Evolutionary conservation across 2,329 filamentous ascomycete genomes (phyloP).

Genomic region (Xylariales sp.): DNA sequence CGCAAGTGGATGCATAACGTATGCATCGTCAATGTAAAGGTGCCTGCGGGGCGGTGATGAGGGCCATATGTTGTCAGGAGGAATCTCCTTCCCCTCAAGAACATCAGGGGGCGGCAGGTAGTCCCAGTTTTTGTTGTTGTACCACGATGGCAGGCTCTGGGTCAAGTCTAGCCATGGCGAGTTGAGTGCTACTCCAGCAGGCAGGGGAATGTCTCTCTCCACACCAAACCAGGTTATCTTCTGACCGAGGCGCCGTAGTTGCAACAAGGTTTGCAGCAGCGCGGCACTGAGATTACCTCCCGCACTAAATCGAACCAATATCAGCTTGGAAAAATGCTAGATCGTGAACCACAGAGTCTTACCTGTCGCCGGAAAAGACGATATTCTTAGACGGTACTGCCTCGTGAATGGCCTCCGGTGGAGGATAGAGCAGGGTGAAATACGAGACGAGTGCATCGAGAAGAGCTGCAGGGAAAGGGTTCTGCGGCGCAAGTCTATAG

Average conservation of each 20-base stretch:
- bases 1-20: conserved; percentile 63
- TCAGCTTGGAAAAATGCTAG: neutral
- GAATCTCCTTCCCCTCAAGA: conserved; percentile 23
- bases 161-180: conserved; percentile 72
- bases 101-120: conserved; percentile 52
- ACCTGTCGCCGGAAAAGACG: conserved; percentile 68
- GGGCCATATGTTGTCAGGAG: conserved; percentile 54
- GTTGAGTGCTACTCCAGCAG: conserved; percentile 58
- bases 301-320: conserved; percentile 44
- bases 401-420: conserved; percentile 60
- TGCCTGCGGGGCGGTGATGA: conserved; percentile 46
- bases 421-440: conserved; percentile 68
- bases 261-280: conserved; percentile 64
- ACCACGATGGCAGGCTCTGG: conserved; percentile 55
- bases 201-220: conserved; percentile 56
- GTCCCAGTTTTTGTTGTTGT: conserved; percentile 51
- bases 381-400: conserved; percentile 62
- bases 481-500: conserved; percentile 71
- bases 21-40: conserved; percentile 50
- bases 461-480: conserved; percentile 70
- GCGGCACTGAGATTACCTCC: conserved; percentile 67
- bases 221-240: conserved; percentile 58
- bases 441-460: conserved; percentile 72
- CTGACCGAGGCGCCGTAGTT: conserved; percentile 45
- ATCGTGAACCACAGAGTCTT: conserved; percentile 9